Evolutionary conservation across 2,329 filamentous ascomycete species (phyloP), one percentile per base, ranked within the genome.

Genomic region (Exophiala phaeomuriformis): DNA sequence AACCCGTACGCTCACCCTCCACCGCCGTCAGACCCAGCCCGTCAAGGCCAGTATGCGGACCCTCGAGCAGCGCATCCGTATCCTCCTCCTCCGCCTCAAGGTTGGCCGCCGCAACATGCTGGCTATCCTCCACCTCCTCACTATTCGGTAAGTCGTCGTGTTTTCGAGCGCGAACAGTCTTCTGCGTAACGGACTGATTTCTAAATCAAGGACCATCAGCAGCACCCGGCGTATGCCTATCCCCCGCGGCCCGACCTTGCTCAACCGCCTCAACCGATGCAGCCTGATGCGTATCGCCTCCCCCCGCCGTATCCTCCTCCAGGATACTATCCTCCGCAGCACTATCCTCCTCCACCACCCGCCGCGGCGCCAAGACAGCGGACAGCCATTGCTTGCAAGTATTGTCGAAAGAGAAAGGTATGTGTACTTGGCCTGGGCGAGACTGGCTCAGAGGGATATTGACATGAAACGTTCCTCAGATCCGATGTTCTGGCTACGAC

Each of bases 401-500:
- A 77, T 58, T 77, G 75, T 63, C 69, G 75, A 49, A 71, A 75
- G 63, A 72, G 75, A 60, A 77, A 77, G 72, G 75, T 77, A 68
- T 52, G 71, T 61, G 10, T 10, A 45, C 28, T 40, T 31, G 33
- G 52, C 45, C 30, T 39, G 47, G 51, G 50, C 31, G 32, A 31
- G 10, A 42, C 35, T 7, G 10, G 27, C 12, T 29, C 29, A 19
- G 19, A 19, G 19, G 30, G n/a, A 36, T 40, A 40, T 54, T 54
- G 49, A 61, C 19, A 12, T 28, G 19, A 10, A 42, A n/a, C 36
- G n/a, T 43, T 47, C 56, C 56, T 53, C 68, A 88, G 84, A 87
- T 88, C 67, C 82, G 85, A 55, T 88, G 84, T 73, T 87, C 84
- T 3, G 85, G 84, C 30, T 88, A 87, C 66, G 84, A 87, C 64